Evolutionary conservation across 2,329 filamentous ascomycete genomes (phyloP).

Genomic region (Ceratocystis variospora): DNA sequence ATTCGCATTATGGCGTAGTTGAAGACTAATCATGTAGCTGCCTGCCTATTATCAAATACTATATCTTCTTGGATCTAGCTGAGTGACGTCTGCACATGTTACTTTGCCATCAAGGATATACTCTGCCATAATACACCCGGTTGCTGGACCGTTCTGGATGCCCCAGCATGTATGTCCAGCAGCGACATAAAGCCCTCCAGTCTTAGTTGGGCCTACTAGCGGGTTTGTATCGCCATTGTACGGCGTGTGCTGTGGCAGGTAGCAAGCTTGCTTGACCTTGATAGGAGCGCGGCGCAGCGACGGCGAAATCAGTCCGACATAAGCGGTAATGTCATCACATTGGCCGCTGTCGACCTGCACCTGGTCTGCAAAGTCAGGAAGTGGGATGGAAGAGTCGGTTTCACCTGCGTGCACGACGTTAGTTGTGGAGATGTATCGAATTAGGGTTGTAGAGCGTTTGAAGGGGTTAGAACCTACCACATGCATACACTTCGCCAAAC

Average conservation of each 20-base stretch:
- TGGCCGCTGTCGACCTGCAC: constrained; percentile 62
- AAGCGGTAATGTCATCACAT: constrained; percentile 75
- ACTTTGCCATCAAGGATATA: constrained; percentile 60
- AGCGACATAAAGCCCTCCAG: constrained; percentile 65
- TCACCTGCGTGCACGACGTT: constrained; percentile 37
- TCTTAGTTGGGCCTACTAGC: constrained; percentile 60
- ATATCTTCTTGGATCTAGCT: constrained; percentile 53
- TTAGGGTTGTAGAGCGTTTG: neutral
- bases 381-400: constrained; percentile 58
- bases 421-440: neutral
- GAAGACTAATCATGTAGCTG: neutral
- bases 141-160: constrained; percentile 87
- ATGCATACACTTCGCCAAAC: constrained; percentile 82
- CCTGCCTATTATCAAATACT: neutral
- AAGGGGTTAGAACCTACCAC: constrained; percentile 40
- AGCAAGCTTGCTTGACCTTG: constrained; percentile 74
- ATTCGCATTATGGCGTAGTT: neutral
- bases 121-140: constrained; percentile 68
- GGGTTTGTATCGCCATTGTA: constrained; percentile 52
- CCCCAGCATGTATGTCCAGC: constrained; percentile 96
- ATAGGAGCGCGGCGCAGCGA: constrained; percentile 54
- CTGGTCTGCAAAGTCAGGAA: constrained; percentile 61
- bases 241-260: constrained; percentile 63
- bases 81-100: constrained; percentile 51
- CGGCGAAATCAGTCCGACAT: constrained; percentile 54